Percentiles rank a stretch among this genome's conserved stretches.
These are phyloP conservation scores for Vachellia pachyceras DNA, from an alignment of 306 rosid species.

Conservation along the genomic window DNA sequence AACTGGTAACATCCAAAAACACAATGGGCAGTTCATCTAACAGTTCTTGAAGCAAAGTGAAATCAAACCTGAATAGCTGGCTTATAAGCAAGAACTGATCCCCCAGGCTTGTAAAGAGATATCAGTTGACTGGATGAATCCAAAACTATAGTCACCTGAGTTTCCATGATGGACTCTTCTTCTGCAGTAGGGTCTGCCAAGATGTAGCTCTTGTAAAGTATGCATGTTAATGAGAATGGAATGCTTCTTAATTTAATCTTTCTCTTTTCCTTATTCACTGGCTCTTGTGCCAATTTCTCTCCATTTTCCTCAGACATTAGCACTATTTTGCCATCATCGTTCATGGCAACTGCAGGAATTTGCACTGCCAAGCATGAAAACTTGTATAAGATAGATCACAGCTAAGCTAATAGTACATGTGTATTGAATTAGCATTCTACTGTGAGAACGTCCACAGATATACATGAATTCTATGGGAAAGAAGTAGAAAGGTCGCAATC, in stretches of 20 bases:
- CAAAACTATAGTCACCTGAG: slow-evolving; percentile 78
- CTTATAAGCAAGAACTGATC: slow-evolving; percentile 73
- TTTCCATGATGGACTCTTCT: slow-evolving; percentile 91
- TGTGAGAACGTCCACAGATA: slow-evolving; percentile 16
- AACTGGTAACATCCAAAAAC: neutral
- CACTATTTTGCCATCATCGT: slow-evolving; percentile 78
- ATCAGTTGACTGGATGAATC: slow-evolving; percentile 74
- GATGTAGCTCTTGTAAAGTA: slow-evolving; percentile 81
- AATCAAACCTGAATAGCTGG: slow-evolving; percentile 77
- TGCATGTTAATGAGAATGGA: slow-evolving; percentile 84
- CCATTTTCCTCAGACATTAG: slow-evolving; percentile 65
- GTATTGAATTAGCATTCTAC: slow-evolving; percentile 16
- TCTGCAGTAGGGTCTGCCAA: slow-evolving; percentile 88
- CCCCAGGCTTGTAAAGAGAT: slow-evolving; percentile 92
- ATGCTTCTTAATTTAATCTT: slow-evolving; percentile 65
- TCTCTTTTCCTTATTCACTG: slow-evolving; percentile 75
- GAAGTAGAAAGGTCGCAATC: slow-evolving; percentile 3
- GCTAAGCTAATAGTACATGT: neutral
- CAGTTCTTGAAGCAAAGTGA: neutral
- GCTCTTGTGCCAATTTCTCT: slow-evolving; percentile 55
- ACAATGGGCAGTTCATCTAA: neutral
- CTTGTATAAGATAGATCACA: slow-evolving; percentile 13
- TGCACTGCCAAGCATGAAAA: slow-evolving; percentile 60
- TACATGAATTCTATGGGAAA: slow-evolving; percentile 1
- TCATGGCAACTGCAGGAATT: slow-evolving; percentile 76